These are phyloP conservation scores for Fusarium mexicanum DNA, from an alignment of 2,329 filamentous ascomycete species.

Conservation along the genomic window DNA sequence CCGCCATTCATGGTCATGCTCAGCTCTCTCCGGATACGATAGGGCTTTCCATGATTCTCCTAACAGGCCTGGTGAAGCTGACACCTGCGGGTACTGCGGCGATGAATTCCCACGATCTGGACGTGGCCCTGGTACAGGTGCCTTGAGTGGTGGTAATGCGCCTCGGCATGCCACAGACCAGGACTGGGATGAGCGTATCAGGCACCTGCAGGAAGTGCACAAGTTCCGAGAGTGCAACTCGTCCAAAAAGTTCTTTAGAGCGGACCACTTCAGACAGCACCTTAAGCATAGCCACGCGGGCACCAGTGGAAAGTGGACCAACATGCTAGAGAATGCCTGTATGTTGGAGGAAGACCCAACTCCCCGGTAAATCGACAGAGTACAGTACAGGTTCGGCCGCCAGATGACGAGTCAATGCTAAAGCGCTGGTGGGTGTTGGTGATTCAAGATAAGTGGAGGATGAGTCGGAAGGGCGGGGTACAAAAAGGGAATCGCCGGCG, in stretches of 20 bases:
- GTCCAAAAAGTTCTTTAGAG: constrained; percentile 96
- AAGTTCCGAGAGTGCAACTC: constrained; percentile 99
- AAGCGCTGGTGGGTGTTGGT: constrained; percentile 27
- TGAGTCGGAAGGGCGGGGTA: constrained; percentile 35
- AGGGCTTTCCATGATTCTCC: constrained; percentile 88
- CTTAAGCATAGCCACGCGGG: constrained; percentile 97
- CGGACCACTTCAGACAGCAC: constrained; percentile 98
- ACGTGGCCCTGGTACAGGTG: constrained; percentile 48
- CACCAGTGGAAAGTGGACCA: constrained; percentile 98
- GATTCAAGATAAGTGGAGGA: constrained; percentile 30
- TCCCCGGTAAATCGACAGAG: constrained; percentile 41
- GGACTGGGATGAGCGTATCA: constrained; percentile 87
- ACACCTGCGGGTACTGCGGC: constrained; percentile 95
- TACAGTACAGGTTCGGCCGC: constrained; percentile 16
- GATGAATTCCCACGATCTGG: constrained; percentile 78
- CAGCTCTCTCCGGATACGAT: constrained; percentile 79
- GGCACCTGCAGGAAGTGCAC: constrained; percentile 89
- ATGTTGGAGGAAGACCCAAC: constrained; percentile 83
- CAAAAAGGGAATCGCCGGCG: constrained; percentile 13
- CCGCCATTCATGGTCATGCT: constrained; percentile 96
- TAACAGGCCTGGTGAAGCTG: constrained; percentile 70
- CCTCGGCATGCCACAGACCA: constrained; percentile 72
- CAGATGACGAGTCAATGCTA: constrained; percentile 25
- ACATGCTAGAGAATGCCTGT: constrained; percentile 95
- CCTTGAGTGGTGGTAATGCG: constrained; percentile 48